Base-by-base conservation (phyloP, 2,329 filamentous ascomycete species). In the Coniochaeta prunicola region DNA sequence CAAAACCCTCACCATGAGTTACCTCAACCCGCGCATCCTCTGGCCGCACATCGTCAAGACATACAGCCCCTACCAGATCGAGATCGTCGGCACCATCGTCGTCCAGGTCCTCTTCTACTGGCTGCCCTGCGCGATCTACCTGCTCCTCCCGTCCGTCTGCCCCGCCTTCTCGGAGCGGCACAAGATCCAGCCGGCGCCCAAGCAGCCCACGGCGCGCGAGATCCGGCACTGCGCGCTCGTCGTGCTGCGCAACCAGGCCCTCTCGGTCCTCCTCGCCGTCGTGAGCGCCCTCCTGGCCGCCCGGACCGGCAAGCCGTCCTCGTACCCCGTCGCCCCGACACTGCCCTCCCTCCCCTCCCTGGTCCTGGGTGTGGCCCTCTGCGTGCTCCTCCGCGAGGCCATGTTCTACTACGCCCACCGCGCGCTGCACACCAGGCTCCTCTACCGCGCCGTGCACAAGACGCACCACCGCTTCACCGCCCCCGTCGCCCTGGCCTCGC, bases 321-420 rank as follows among this genome's bases (percentile, higher is more conserved):
- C 70, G 2, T 75, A 79, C 60, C 71, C 72, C 21, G 68, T 82
- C 50, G 68, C 72, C 0, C 21, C 69, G 1, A 61, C 67, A 0
- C 62, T 80, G 0, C 80, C 80, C 1, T 57, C 71, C 0, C 15
- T 67, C 0, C 24, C 31, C 12, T 73, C 76, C 53, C 61, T 82
- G 42, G 36, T 67, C 1, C 64, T 67, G 7, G 76, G 84, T 63
- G 60, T 83, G 24, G 5, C 70, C 9, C 50, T 79, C 61, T 75
- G 73, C 57, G 62, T 75, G 3, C 61, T 77, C 8, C 61, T 75
- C 8, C 77, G 81, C 54, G 82, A 85, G 64, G 61, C 74, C 1
- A 63, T 81, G 19, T 85, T 85, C 69, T 85, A 85, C 70, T 82
- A 82, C 63, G 66, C 73, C 26, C 82, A 85, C 66, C 78, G 82